Evolutionary conservation across 2,329 filamentous ascomycete genomes (phyloP), one percentile per base, ranked within the genome.

Genomic region (Colletotrichum chrysophilum): DNA sequence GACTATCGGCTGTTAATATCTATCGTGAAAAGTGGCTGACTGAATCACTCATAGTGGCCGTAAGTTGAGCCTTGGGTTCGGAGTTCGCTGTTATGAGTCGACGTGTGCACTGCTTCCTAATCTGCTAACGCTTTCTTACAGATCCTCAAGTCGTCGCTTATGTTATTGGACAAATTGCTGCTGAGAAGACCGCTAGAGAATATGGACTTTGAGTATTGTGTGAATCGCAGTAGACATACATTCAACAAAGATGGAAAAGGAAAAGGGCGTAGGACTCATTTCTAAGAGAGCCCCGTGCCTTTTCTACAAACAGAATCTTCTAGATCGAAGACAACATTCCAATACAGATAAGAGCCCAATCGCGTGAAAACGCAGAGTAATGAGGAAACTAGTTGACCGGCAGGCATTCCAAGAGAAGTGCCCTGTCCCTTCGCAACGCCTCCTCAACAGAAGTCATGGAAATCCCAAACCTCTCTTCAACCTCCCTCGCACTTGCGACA

Each of bases 381-480:
- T 7, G 18, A n/a, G 43, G 10, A 52, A 52, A 52, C n/a, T 52
- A 21, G 6, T 70, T 70, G 6, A 21, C 16, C 1, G 71, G 32
- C 36, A 82, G 43, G 26, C 55, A 75, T 58, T 82, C 77, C 36
- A 24, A n/a, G 55, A 64, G 36, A 0, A 2, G 55, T 26, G 65
- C 76, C 77, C 78, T 81, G 10, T 82, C 81, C 66, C 79, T 77
- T 67, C 66, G 68, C 58, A 83, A 62, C 36, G 77, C 77, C 8
- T 43, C 70, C 65, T 83, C 80, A 8, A 83, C 62, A 0, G 82
- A 78, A 24, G 79, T 82, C 26, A 83, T 79, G 0, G 79, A 71
- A 10, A 83, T 83, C 1, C 80, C 82, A n/a, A 81, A 83, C 74
- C 80, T 81, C 7, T 10, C 75, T 48, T 78, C 64, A 5, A 74